Evolutionary conservation across 805 yeast species (phyloP), one percentile per base, ranked within the genome.

Genomic region (Yarrowia keelungensis): DNA sequence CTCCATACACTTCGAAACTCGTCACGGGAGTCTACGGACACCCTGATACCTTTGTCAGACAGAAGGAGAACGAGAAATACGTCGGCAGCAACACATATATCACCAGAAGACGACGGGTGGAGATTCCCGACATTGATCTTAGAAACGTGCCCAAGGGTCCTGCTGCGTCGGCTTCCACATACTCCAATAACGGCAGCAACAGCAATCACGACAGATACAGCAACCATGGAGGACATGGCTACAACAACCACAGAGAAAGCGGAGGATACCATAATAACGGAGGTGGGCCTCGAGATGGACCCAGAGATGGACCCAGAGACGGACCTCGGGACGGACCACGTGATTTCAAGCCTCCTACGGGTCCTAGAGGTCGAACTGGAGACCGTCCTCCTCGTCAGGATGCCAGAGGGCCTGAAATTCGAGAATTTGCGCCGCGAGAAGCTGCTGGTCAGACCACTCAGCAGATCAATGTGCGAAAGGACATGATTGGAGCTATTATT

Each of bases 401-500:
- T 16, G 47, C 66, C 38, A 16, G 51, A 32, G 47, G 53, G 38
- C 58, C 51, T 3, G 56, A 64, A 41, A 22, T 69, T 56, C 42
- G 66, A 7, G 69, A 50, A 42, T 45, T 70, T 19, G 51, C 67
- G 8, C 54, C 70, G 45, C 3, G 71, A 54, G 49, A 62, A 56
- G 38, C 56, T 15, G 49, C 70, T 5, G 72, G 71, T 42, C 35
- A 59, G 16, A 46, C 84, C 67, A 84, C 86, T 68, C 91, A 90
- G 77, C 93, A 89, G 70, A 82, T 91, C 3, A 88, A 80, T 72
- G 91, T 92, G 53, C 92, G 96, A 32, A 88, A 88, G 75, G 85
- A 86, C 45, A 89, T 84, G 77, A 92, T 92, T 47, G 97, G 97
- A 0, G 85, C 90, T 47, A 88, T 92, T 36, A 92, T 92, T 70